Evolutionary conservation across 106 monocot species (phyloP), one percentile per base, ranked within the genome.

Genomic region (Gastrodia elata): DNA sequence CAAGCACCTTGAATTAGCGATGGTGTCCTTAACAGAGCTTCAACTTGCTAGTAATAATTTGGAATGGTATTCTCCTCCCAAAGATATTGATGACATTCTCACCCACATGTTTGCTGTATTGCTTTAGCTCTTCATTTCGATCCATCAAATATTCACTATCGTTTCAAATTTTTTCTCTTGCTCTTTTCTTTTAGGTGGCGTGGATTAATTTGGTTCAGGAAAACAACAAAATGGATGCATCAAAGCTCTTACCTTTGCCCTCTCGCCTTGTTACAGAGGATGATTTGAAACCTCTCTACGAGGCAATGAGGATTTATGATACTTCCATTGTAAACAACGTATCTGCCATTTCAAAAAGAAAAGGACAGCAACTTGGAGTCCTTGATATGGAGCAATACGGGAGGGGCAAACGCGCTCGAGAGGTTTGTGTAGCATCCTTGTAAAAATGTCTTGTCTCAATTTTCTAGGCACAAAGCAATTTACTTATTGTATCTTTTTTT

Each of bases 381-480:
- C 87, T 91, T 73, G 98, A 98, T 70, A 88, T 93, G 6, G 86
- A 93, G 75, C 90, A 93, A 5, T 98, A 98, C 77, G 98, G 98
- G 69, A 91, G 98, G 88, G 98, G 98, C 35, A 98, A 98, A 91
- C 82, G 98, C 36, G 86, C 98, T 72, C 93, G 98, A 57, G 98
- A 98, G 98, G 98, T 98, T 71, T 11, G 85, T 78, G 43, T 43
- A 32, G 24, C 7, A 0, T 33, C 28, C 33, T 57, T 4, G 2
- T 36, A 35, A 49, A n/a, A 2, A 5, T 36, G 52, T 42, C 69
- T 55, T 67, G 1, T 14, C 67, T 36, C 67, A n/a, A 37, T 3
- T 37, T 37, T 18, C 36, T 67, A 26, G 11, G 5, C 22, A 37
- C 18, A 67, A 36, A 67, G 33, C 15, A 64, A 16, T n/a, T 34